Percentiles rank a stretch among this genome's conserved stretches.
phyloP scores from a whole-genome alignment of 495 filamentous ascomycete species.

The Evernia prunastri region DNA sequence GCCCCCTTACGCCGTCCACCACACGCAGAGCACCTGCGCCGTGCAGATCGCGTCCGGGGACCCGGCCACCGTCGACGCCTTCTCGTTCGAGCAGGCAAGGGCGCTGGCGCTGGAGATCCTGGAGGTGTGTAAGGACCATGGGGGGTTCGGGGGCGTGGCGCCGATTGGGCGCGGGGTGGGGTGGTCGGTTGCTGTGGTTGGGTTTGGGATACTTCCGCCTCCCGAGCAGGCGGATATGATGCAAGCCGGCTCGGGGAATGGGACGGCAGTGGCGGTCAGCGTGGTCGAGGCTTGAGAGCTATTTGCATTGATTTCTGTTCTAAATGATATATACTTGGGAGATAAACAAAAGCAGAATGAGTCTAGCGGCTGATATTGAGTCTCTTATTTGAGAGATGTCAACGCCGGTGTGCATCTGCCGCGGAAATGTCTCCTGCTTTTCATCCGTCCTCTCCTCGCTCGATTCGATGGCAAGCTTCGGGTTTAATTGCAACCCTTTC shows the following conservation, averaged over 20 bases:
- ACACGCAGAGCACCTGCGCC: background rate
- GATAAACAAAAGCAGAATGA: too few relatives aligned
- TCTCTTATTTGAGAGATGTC: too few relatives aligned
- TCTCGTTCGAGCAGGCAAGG: conserved; percentile 12
- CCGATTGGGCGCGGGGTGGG: background rate
- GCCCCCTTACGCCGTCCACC: background rate
- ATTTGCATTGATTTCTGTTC: too few relatives aligned
- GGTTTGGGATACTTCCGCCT: background rate
- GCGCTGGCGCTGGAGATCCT: background rate
- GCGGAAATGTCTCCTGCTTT: too few relatives aligned
- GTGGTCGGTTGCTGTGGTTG: background rate
- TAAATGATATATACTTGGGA: too few relatives aligned
- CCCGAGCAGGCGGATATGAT: background rate
- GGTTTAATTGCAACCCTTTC: too few relatives aligned
- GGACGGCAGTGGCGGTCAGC: background rate
- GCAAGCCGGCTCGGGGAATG: background rate
- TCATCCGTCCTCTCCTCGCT: too few relatives aligned
- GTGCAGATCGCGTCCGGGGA: background rate
- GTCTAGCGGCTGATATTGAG: too few relatives aligned
- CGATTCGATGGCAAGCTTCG: too few relatives aligned
- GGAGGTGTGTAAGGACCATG: background rate
- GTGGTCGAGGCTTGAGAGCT: background rate
- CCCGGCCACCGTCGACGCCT: background rate
- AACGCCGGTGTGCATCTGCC: too few relatives aligned
- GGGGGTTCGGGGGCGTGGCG: background rate